Percentiles rank a stretch among this genome's conserved stretches.
phyloP scores from a whole-genome alignment of 805 yeast species.

The Citeromyces matritensis region DNA sequence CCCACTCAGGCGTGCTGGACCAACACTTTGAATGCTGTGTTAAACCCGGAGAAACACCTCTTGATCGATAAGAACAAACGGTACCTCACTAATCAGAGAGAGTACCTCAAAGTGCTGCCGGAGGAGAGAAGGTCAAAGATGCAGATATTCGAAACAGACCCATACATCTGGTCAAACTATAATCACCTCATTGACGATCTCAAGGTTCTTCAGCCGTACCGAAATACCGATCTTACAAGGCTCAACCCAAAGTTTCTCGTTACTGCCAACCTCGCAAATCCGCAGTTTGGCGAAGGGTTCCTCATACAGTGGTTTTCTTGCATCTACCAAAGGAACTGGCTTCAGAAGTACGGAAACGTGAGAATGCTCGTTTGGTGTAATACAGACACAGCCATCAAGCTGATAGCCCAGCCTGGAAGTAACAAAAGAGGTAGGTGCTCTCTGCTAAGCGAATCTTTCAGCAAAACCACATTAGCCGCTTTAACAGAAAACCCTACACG shows the following conservation, averaged over 20 bases:
- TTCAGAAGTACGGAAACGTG: conserved; percentile 51
- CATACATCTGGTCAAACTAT: conserved; percentile 58
- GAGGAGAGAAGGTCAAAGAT: conserved; percentile 6
- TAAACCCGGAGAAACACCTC: conserved; percentile 50
- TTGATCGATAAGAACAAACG: conserved; percentile 37
- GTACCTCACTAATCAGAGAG: conserved; percentile 3
- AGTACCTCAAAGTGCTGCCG: conserved; percentile 1
- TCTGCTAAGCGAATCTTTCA: conserved; percentile 46
- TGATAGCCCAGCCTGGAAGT: conserved; percentile 40
- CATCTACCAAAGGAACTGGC: conserved; percentile 57
- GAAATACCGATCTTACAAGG: conserved; percentile 1
- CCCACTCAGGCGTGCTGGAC: conserved; percentile 49
- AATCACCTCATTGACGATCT: conserved; percentile 19
- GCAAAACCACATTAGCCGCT: conserved; percentile 46
- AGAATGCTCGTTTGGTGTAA: conserved; percentile 60
- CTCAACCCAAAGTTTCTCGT: conserved; percentile 14
- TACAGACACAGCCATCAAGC: conserved; percentile 42
- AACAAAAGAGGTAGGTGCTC: conserved; percentile 45
- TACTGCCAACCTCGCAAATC: conserved; percentile 11
- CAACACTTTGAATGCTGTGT: conserved; percentile 38
- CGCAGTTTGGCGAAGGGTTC: conserved; percentile 45
- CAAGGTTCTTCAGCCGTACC: conserved; percentile 23
- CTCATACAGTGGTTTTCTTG: conserved; percentile 66
- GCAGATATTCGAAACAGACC: conserved; percentile 24
- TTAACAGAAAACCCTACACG: conserved; percentile 8